Evolutionary conservation across 176 grass and related monocot species (phyloP).

Genomic region (Avena insularis): DNA sequence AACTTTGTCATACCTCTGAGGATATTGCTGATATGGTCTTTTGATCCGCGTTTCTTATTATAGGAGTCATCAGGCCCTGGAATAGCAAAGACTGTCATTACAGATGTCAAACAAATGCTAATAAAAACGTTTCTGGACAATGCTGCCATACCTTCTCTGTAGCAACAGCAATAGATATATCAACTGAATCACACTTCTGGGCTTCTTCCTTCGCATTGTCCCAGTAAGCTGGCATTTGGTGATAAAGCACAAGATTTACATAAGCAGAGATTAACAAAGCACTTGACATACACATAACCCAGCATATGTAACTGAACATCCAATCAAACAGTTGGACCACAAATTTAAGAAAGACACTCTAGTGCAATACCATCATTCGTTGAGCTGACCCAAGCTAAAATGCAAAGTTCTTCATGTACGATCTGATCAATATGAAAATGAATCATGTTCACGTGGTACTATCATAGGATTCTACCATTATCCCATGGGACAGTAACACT

Average conservation of each 20-base stretch:
- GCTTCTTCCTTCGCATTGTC: constrained; percentile 73
- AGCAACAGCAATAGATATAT: constrained; percentile 98
- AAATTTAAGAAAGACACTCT: constrained; percentile 11
- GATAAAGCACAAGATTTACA: constrained; percentile 35
- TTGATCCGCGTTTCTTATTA: constrained; percentile 95
- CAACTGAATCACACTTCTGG: constrained; percentile 71
- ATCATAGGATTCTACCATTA: constrained; percentile 13
- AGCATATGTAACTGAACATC: constrained; percentile 19
- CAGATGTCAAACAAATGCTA: constrained; percentile 23
- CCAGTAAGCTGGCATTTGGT: constrained; percentile 82
- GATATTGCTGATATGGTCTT: constrained; percentile 95
- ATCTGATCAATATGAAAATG: constrained; percentile 28
- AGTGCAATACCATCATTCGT: not conserved
- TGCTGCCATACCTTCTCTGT: constrained; percentile 72
- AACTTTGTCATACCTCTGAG: constrained; percentile 69
- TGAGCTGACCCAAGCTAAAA: constrained; percentile 9
- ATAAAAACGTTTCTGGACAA: constrained; percentile 12
- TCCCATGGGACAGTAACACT: not conserved
- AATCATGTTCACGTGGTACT: constrained; percentile 7
- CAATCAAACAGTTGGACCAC: not conserved
- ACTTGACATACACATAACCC: constrained; percentile 25
- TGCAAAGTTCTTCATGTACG: not conserved
- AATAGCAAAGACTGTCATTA: constrained; percentile 45
- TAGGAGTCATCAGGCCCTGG: constrained; percentile 97
- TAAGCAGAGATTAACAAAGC: constrained; percentile 13